Evolutionary conservation across 176 grass and related monocot genomes (phyloP).

Genomic region (Phoenix dactylifera): DNA sequence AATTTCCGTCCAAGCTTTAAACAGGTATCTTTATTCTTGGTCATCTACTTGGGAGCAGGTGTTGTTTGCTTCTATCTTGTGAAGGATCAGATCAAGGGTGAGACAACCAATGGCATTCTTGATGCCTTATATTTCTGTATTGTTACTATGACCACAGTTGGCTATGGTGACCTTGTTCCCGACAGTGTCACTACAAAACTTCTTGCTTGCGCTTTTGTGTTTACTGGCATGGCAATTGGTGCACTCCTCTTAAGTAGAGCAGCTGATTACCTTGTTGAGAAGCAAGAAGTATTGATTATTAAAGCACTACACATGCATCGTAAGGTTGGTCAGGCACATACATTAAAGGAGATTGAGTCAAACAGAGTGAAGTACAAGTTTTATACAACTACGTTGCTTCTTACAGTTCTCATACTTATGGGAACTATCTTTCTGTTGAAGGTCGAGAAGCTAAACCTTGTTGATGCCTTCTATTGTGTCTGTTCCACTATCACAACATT

Average conservation of each 20-base stretch:
- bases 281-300: conserved; percentile 75
- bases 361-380: conserved; percentile 73
- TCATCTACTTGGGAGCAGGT: conserved; percentile 52
- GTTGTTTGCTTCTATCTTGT: conserved; percentile 54
- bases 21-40: conserved; percentile 35
- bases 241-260: conserved; percentile 62
- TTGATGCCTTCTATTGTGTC: conserved; percentile 86
- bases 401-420: conserved; percentile 23
- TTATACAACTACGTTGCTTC: conserved; percentile 38
- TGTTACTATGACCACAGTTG: conserved; percentile 85
- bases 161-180: conserved; percentile 80
- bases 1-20: conserved; percentile 45
- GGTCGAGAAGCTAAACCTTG: conserved; percentile 62
- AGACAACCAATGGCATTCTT: conserved; percentile 51
- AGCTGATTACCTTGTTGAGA: conserved; percentile 81
- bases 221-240: conserved; percentile 56
- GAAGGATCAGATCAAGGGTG: conserved; percentile 55
- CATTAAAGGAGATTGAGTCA: conserved; percentile 42
- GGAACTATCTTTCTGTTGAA: conserved; percentile 75
- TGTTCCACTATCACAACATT: conserved; percentile 84
- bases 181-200: conserved; percentile 53
- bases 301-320: conserved; percentile 58
- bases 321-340: conserved; percentile 37
- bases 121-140: conserved; percentile 83
- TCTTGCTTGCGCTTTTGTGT: conserved; percentile 67